Percentiles rank a stretch among this genome's conserved stretches.
Evolutionary conservation across 352 stramenopile species (phyloP).

Genomic region (Phytopythium boreale): DNA sequence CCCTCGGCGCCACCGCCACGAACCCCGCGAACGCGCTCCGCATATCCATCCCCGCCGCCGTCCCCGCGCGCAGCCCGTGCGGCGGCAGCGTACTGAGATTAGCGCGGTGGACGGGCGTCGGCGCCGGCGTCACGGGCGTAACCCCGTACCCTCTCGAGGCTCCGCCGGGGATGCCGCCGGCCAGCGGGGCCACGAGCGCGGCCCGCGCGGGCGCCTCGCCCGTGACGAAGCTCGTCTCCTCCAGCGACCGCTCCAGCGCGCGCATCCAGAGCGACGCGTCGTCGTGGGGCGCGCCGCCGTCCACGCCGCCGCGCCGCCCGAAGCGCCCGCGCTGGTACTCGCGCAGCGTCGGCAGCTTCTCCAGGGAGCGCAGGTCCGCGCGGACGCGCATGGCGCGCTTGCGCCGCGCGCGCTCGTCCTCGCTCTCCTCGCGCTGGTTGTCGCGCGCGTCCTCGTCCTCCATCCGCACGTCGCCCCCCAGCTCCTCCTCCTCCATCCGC

Average conservation of each 20-base stretch:
- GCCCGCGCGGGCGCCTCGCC: constrained; percentile 31
- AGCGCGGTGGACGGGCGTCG: constrained; percentile 7
- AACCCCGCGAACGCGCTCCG: constrained; percentile 2
- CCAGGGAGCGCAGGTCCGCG: constrained; percentile 57
- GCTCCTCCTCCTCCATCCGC: constrained; percentile 5
- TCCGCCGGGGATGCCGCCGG: not conserved
- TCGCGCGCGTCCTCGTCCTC: constrained; percentile 18
- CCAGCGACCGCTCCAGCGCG: constrained; percentile 63
- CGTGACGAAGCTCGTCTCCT: constrained; percentile 69
- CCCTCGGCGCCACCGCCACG: constrained; percentile 2
- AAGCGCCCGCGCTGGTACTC: constrained; percentile 61
- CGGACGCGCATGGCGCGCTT: constrained; percentile 59
- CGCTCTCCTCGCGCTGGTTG: not conserved
- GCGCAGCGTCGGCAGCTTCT: constrained; percentile 58
- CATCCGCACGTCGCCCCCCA: constrained; percentile 8
- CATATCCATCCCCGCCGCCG: not conserved
- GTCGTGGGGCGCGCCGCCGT: constrained; percentile 38
- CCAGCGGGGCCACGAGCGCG: constrained; percentile 31
- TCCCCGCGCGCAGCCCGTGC: not conserved
- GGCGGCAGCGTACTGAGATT: not conserved
- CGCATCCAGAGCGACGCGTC: constrained; percentile 42
- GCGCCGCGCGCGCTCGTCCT: constrained; percentile 15
- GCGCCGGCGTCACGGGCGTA: constrained; percentile 16
- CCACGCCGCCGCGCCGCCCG: constrained; percentile 58
- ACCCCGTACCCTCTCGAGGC: constrained; percentile 1